A percentile compares a stretch with the other conserved stretches of the same genome.
These are phyloP conservation scores for Termitomyces eurrhizus DNA, from an alignment of 768 basidiomycete genomes.

Conservation along the genomic window DNA sequence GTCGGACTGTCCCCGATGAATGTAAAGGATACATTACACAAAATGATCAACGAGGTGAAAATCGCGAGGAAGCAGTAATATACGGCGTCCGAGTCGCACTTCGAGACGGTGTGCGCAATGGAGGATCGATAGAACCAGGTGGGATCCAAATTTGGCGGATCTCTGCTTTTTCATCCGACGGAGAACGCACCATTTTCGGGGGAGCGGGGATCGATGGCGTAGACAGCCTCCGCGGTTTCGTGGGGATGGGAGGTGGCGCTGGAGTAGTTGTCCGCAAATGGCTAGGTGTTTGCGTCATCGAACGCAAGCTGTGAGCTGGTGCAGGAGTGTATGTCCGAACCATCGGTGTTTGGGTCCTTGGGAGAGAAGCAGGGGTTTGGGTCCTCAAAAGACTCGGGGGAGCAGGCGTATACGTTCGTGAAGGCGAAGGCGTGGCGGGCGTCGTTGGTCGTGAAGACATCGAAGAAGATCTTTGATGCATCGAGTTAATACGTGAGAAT, in stretches of 20 bases:
- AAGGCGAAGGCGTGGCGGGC: constrained; percentile 38
- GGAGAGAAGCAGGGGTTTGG: constrained; percentile 33
- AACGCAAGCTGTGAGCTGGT: constrained; percentile 30
- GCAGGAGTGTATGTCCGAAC: constrained; percentile 40
- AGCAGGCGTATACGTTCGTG: constrained; percentile 38
- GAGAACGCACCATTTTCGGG: constrained; percentile 54
- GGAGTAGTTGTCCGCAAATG: constrained; percentile 36
- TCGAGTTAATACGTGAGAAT: constrained; percentile 46
- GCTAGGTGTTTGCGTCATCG: constrained; percentile 31
- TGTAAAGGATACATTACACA: constrained; percentile 11
- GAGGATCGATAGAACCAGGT: constrained; percentile 22
- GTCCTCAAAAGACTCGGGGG: constrained; percentile 22
- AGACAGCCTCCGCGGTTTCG: constrained; percentile 49
- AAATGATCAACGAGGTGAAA: constrained; percentile 19
- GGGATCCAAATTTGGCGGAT: constrained; percentile 68
- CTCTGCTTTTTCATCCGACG: constrained; percentile 63
- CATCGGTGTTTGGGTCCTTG: constrained; percentile 20
- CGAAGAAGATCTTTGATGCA: constrained; percentile 57
- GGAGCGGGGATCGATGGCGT: constrained; percentile 50
- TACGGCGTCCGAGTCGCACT: constrained; percentile 17
- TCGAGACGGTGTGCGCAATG: constrained; percentile 27
- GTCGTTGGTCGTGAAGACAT: constrained; percentile 46
- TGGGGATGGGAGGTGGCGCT: constrained; percentile 29
- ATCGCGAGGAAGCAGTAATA: constrained; percentile 18
- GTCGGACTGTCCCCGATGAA: constrained; percentile 13